Base-by-base conservation (phyloP, 2,329 filamentous ascomycete species). In the Colletotrichum coccodes region DNA sequence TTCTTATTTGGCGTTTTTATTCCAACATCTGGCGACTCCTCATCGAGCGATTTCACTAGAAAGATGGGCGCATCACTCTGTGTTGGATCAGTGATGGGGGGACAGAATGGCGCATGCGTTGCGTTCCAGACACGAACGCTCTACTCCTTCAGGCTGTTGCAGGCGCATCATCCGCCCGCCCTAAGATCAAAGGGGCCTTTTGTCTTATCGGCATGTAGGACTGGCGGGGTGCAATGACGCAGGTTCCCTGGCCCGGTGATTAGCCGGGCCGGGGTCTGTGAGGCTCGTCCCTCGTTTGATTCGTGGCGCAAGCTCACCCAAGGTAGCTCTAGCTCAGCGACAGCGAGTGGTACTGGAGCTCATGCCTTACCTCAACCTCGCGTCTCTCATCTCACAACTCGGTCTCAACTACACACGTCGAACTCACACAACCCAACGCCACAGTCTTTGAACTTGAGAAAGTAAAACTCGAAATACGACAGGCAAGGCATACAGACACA, bases 271-370 rank as follows among this genome's bases (percentile, higher is more conserved):
- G 11, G 30, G 67, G 34, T 30, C 26, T 30, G 16, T 46, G 50
- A 62, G 63, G 67, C 63, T 67, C 36, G 18, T 40, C 26, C 8
- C 30, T 30, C 28, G 38, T 21, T 34, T 62, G 61, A 54, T 52
- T 61, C 32, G 44, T 62, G 63, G 67, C 67, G 64, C 63, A 61
- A 67, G 67, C 63, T 70, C 58, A n/a, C 21, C 38, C 30, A 5
- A 12, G 49, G 46, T 42, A 49, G 34, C 36, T 58, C 30, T 38
- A 67, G 46, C 36, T 60, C 52, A 52, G 32, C 36, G 34, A 52
- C 49, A 62, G 60, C 58, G 30, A 42, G 21, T 16, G 23, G 28
- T 21, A 38, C 26, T 21, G 58, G 23, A 64, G 53, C 53, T 64
- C 53, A 56, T 44, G 49, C 32, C 34, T 53, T 44, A 38, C 32